phyloP scores from a whole-genome alignment of 2,329 filamentous ascomycete species.

The Leptographium lundbergii region DNA sequence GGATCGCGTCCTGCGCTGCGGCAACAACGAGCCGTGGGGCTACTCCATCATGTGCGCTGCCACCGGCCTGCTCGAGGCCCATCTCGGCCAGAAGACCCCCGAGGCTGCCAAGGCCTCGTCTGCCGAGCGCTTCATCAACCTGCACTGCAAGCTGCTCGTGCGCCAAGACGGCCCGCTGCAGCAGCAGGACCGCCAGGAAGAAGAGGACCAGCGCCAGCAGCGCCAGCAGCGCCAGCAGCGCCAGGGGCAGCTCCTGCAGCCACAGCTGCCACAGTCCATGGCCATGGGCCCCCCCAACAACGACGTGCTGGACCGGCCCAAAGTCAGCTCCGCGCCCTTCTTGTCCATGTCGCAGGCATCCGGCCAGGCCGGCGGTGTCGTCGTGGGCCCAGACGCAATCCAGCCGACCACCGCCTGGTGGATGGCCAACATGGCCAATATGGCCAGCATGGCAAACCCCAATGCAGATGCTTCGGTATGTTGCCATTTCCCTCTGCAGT shows the following conservation, averaged over 20 bases:
- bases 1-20: constrained; percentile 46
- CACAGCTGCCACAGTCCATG: background rate
- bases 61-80: constrained; percentile 44
- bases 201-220: background rate
- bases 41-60: constrained; percentile 52
- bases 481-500: background rate
- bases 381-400: constrained; percentile 2
- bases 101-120: constrained; percentile 46
- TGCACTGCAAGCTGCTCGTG: constrained; percentile 44
- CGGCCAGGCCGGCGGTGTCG: background rate
- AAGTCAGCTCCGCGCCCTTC: constrained; percentile 9
- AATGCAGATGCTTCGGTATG: constrained; percentile 7
- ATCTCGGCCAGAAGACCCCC: constrained; percentile 42
- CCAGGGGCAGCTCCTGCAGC: background rate
- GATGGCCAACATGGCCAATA: constrained; percentile 14
- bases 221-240: background rate
- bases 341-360: constrained; percentile 9
- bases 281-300: too few species aligned
- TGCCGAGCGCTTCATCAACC: constrained; percentile 44
- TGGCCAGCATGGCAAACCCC: constrained; percentile 9
- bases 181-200: background rate
- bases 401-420: constrained; percentile 16
- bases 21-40: constrained; percentile 52
- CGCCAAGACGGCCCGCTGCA: constrained; percentile 31
- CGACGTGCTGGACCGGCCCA: constrained; percentile 14